Conservation (phyloP, 495 filamentous ascomycete species). For the Aspergillus asperescens region DNA sequence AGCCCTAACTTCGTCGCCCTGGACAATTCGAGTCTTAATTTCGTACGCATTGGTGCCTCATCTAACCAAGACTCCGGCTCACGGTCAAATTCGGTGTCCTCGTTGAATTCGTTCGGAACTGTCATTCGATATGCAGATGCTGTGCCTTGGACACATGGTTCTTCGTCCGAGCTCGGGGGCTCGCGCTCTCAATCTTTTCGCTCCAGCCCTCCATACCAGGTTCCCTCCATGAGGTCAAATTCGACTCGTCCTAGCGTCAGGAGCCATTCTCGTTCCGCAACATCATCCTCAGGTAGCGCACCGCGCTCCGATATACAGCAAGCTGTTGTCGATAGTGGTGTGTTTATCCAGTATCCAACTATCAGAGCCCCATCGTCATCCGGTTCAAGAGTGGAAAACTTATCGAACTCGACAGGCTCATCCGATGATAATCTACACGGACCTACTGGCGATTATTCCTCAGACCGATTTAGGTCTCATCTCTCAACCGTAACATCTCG, state of each 20-base stretch:
- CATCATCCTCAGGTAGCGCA: slow-evolving; percentile 37
- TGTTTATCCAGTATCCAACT: slow-evolving; percentile 46
- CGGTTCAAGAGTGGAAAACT: slow-evolving; percentile 40
- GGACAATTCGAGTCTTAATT: slow-evolving; percentile 42
- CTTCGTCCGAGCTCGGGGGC: slow-evolving; percentile 34
- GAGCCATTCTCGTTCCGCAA: slow-evolving; percentile 36
- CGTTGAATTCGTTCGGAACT: slow-evolving; percentile 47
- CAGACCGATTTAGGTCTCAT: slow-evolving; percentile 64
- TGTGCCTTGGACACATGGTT: slow-evolving; percentile 34
- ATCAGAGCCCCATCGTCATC: slow-evolving; percentile 45
- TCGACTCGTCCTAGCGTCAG: slow-evolving; percentile 25
- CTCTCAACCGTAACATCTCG: slow-evolving; percentile 69
- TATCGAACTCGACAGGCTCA: slow-evolving; percentile 26
- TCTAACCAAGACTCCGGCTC: slow-evolving; percentile 36
- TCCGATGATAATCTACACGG: slow-evolving; percentile 18
- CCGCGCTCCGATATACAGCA: slow-evolving; percentile 33
- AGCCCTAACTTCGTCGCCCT: slow-evolving; percentile 43
- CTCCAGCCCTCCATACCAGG: slow-evolving; percentile 35
- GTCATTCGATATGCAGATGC: slow-evolving; percentile 38
- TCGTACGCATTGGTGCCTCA: slow-evolving; percentile 31
- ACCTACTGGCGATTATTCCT: slow-evolving; percentile 32
- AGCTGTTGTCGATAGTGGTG: slow-evolving; percentile 35
- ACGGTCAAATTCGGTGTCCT: slow-evolving; percentile 43
- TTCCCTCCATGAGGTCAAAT: slow-evolving; percentile 28
- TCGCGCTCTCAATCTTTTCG: slow-evolving; percentile 37